These are phyloP conservation scores for Microdochium trichocladiopsis DNA, from an alignment of 2,329 filamentous ascomycete species.

Conservation along the genomic window DNA sequence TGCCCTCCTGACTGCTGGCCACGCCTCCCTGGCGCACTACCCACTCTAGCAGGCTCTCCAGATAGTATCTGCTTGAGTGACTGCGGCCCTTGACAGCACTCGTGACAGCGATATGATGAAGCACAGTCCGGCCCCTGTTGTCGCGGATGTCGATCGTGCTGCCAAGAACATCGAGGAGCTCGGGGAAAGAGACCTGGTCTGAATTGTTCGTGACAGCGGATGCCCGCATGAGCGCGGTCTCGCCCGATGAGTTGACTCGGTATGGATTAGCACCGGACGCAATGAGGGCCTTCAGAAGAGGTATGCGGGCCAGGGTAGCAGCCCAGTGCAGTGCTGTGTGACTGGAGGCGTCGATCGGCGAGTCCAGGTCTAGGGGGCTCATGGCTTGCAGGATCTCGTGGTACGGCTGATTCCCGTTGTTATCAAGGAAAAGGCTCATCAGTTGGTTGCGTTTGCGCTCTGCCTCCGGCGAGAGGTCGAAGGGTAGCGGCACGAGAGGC, in stretches of 20 bases:
- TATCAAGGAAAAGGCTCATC: slow-evolving; percentile 76
- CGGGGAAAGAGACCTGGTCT: slow-evolving; percentile 83
- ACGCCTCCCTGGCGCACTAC: slow-evolving; percentile 78
- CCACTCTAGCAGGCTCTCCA: slow-evolving; percentile 90
- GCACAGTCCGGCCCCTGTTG: slow-evolving; percentile 79
- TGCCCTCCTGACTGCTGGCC: slow-evolving; percentile 40
- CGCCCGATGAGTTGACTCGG: slow-evolving; percentile 80
- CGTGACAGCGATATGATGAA: slow-evolving; percentile 94
- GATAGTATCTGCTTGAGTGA: slow-evolving; percentile 88
- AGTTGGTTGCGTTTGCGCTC: slow-evolving; percentile 77
- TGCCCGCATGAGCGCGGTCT: slow-evolving; percentile 88
- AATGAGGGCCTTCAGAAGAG: slow-evolving; percentile 74
- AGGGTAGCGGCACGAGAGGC: slow-evolving; percentile 58
- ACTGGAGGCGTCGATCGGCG: slow-evolving; percentile 81
- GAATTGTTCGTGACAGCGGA: slow-evolving; percentile 92
- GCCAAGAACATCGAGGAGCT: slow-evolving; percentile 81
- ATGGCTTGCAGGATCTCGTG: slow-evolving; percentile 73
- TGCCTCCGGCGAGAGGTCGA: slow-evolving; percentile 53
- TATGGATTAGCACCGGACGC: slow-evolving; percentile 79
- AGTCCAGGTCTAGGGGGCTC: slow-evolving; percentile 75
- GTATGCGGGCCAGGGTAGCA: slow-evolving; percentile 80
- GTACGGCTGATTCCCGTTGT: slow-evolving; percentile 48
- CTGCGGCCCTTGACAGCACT: slow-evolving; percentile 92
- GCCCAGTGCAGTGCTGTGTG: slow-evolving; percentile 97
- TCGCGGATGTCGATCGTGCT: slow-evolving; percentile 88